phyloP scores from a whole-genome alignment of 208 protist genomes.

The Wallacemonas rigidus region DNA sequence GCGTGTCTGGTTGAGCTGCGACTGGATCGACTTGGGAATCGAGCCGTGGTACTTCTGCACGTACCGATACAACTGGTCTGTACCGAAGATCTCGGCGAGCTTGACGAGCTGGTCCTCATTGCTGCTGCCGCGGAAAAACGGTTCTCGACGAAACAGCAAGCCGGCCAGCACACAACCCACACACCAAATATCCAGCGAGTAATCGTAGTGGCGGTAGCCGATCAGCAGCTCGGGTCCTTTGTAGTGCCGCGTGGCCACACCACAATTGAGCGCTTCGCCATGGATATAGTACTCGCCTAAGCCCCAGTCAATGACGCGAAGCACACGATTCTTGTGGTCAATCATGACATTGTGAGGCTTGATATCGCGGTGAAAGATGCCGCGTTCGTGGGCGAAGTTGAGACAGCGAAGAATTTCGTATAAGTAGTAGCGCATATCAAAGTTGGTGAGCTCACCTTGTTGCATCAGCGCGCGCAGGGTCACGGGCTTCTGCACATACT shows the following conservation, averaged over 20 bases:
- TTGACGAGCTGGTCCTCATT: slow-evolving; percentile 99
- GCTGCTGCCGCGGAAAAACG: slow-evolving; percentile 98
- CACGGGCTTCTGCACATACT: slow-evolving; percentile 97
- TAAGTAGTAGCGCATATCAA: slow-evolving; percentile 99
- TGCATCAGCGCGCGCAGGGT: slow-evolving; percentile 97
- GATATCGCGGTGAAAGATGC: slow-evolving; percentile 99
- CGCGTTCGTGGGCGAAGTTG: slow-evolving; percentile 97
- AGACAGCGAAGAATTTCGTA: slow-evolving; percentile 96
- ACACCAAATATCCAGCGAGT: slow-evolving; percentile 99
- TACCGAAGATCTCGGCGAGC: slow-evolving; percentile 96
- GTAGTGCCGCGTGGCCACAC: slow-evolving; percentile 99
- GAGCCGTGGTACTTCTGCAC: slow-evolving; percentile 96
- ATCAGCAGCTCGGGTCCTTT: slow-evolving; percentile 99
- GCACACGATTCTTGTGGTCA: slow-evolving; percentile 94
- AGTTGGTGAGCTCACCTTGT: slow-evolving; percentile 91
- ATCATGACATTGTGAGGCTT: slow-evolving; percentile 99
- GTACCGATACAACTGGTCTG: slow-evolving; percentile 93
- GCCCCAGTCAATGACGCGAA: slow-evolving; percentile 98
- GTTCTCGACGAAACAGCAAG: slow-evolving; percentile 98
- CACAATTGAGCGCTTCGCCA: slow-evolving; percentile 97
- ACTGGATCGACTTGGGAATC: slow-evolving; percentile 86
- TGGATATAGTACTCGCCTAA: slow-evolving; percentile 99
- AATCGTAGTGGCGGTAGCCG: slow-evolving; percentile 98
- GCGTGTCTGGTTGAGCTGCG: slow-evolving; percentile 31
- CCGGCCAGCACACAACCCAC: slow-evolving; percentile 99